These are phyloP conservation scores for Nadsonia commutata DNA, from an alignment of 1,139 yeast genomes.

Conservation along the genomic window DNA sequence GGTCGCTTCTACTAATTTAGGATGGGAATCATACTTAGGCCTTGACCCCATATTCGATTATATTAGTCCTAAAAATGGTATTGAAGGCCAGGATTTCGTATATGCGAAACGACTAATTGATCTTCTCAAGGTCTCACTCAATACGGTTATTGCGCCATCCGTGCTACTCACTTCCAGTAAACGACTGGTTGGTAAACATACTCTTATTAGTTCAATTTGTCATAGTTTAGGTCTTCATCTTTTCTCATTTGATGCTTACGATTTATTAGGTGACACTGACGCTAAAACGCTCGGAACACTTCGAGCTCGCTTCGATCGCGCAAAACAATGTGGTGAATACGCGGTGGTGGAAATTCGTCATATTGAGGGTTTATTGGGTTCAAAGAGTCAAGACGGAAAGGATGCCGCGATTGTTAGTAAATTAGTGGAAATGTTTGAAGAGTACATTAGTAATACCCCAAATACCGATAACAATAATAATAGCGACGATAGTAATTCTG, in stretches of 20 bases:
- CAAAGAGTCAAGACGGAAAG: constrained; percentile 47
- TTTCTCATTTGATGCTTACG: constrained; percentile 55
- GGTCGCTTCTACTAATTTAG: constrained; percentile 29
- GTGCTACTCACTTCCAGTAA: constrained; percentile 54
- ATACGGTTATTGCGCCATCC: constrained; percentile 16
- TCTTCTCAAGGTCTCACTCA: constrained; percentile 17
- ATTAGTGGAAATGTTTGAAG: constrained; percentile 43
- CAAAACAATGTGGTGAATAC: constrained; percentile 29
- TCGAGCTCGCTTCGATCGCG: constrained; percentile 60
- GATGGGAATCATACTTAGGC: constrained; percentile 39
- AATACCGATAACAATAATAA: constrained; percentile 6
- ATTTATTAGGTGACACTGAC: constrained; percentile 44
- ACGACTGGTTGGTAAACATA: constrained; percentile 69
- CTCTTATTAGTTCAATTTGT: constrained; percentile 42
- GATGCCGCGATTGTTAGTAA: constrained; percentile 46
- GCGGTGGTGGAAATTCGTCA: constrained; percentile 48
- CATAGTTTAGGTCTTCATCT: constrained; percentile 52
- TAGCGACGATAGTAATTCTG: neutral
- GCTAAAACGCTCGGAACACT: constrained; percentile 66
- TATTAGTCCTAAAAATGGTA: neutral
- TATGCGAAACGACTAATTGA: constrained; percentile 34
- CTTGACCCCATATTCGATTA: constrained; percentile 26
- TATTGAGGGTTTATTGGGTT: constrained; percentile 57
- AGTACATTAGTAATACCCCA: constrained; percentile 27
- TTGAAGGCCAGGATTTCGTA: constrained; percentile 25